These are phyloP conservation scores for Vitis riparia DNA, from an alignment of 164 flowering plant species.

Conservation along the genomic window DNA sequence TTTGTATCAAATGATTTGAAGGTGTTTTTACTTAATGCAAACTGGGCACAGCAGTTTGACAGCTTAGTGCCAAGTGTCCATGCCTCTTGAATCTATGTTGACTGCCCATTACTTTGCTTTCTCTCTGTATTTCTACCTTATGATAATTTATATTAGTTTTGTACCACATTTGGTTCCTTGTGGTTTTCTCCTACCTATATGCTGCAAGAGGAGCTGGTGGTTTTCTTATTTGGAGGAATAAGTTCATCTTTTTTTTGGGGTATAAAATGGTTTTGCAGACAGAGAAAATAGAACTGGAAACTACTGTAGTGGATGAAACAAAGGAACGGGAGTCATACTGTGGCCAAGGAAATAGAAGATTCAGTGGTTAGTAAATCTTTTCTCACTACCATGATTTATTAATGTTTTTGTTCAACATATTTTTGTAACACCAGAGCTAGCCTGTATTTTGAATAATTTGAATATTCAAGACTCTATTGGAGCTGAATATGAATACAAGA, in stretches of 20 bases:
- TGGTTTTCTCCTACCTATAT: neutral
- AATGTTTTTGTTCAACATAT: neutral
- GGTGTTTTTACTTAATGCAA: neutral
- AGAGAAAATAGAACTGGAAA: constrained; percentile 95
- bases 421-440: neutral
- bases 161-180: neutral
- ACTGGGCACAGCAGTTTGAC: neutral
- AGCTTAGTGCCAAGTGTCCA: neutral
- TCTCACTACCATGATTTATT: neutral
- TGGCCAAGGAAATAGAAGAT: constrained; percentile 87
- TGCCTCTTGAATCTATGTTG: neutral
- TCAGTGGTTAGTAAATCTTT: constrained; percentile 71
- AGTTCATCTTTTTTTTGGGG: neutral
- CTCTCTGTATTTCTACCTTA: neutral
- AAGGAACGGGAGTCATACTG: constrained; percentile 82
- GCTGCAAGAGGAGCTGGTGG: constrained; percentile 1
- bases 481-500: neutral
- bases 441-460: neutral
- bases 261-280: constrained; percentile 50
- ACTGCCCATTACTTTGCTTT: neutral
- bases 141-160: neutral
- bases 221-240: constrained; percentile 1
- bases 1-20: neutral
- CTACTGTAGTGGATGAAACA: constrained; percentile 96
- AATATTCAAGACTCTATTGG: neutral